A percentile compares a stretch with the other conserved stretches of the same genome.
Evolutionary conservation across 1,284 basidiomycete genomes (phyloP).

Genomic region (Leccinum subfulvum): DNA sequence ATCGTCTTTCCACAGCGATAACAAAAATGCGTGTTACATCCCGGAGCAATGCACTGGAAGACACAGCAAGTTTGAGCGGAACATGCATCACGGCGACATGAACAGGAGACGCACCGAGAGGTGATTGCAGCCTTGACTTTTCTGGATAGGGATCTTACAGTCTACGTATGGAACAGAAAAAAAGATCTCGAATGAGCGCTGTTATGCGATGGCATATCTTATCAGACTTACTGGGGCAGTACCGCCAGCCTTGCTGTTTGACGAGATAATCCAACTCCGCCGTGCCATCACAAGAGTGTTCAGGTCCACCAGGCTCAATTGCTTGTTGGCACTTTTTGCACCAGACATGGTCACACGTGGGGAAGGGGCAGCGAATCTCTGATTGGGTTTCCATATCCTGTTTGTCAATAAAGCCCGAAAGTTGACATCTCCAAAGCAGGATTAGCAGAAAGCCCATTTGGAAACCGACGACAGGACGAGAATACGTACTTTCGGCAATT

Average conservation of each 20-base stretch:
- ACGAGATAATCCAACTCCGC: constrained; percentile 53
- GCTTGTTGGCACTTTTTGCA: constrained; percentile 52
- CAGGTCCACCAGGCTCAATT: constrained; percentile 37
- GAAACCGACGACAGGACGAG: background rate
- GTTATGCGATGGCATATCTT: background rate
- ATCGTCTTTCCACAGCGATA: constrained; percentile 55
- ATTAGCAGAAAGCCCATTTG: background rate
- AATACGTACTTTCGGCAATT: constrained; percentile 30
- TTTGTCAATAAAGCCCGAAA: constrained; percentile 49
- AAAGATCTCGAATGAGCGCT: background rate
- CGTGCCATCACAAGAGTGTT: constrained; percentile 58
- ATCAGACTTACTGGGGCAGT: constrained; percentile 50
- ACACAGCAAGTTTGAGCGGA: background rate
- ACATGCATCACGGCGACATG: background rate
- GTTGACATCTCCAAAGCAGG: constrained; percentile 39
- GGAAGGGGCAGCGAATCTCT: constrained; percentile 45
- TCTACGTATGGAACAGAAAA: constrained; percentile 34
- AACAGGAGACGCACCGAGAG: constrained; percentile 48
- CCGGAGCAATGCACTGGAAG: constrained; percentile 51
- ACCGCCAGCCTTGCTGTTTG: constrained; percentile 52
- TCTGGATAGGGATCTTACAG: constrained; percentile 59
- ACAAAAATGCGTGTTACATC: constrained; percentile 65
- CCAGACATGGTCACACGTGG: constrained; percentile 47
- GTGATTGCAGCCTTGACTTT: constrained; percentile 59
- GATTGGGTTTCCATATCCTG: constrained; percentile 42